Conservation (phyloP, 352 stramenopile genomes). For the Globisporangium spinosum region DNA sequence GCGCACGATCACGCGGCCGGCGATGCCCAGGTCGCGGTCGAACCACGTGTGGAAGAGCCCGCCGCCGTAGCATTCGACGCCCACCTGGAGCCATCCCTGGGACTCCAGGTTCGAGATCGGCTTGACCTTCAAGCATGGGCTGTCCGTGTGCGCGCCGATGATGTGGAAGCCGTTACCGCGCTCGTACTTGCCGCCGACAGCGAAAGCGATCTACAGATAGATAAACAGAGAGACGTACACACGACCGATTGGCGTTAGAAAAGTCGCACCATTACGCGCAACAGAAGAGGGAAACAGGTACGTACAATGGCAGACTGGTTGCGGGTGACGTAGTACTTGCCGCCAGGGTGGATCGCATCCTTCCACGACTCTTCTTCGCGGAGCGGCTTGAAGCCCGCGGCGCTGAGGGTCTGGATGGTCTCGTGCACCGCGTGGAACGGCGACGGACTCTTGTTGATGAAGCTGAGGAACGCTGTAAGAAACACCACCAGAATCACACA, state of each 20-base stretch:
- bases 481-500: constrained; percentile 10
- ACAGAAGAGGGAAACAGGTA: background rate
- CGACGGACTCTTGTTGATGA: constrained; percentile 93
- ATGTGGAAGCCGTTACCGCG: constrained; percentile 94
- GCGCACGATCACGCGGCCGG: constrained; percentile 90
- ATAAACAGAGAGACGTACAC: background rate
- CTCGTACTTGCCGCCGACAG: constrained; percentile 90
- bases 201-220: constrained; percentile 78
- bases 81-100: constrained; percentile 80
- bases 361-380: constrained; percentile 81
- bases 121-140: constrained; percentile 95
- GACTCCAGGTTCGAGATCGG: constrained; percentile 89
- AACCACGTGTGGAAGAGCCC: constrained; percentile 99
- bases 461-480: constrained; percentile 77
- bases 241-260: background rate
- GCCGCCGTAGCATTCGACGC: constrained; percentile 84
- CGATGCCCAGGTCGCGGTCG: constrained; percentile 93
- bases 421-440: constrained; percentile 93
- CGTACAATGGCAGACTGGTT: constrained; percentile 94
- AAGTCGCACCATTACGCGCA: too few relatives aligned
- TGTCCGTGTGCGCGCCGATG: constrained; percentile 96
- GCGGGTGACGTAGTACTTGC: constrained; percentile 97
- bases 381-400: constrained; percentile 91
- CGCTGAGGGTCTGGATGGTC: constrained; percentile 70
- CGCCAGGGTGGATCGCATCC: constrained; percentile 53